A percentile compares a stretch with the other conserved stretches of the same genome.
Evolutionary conservation across 257 asterid species (phyloP).

Genomic region (Parsonsia alboflavescens): DNA sequence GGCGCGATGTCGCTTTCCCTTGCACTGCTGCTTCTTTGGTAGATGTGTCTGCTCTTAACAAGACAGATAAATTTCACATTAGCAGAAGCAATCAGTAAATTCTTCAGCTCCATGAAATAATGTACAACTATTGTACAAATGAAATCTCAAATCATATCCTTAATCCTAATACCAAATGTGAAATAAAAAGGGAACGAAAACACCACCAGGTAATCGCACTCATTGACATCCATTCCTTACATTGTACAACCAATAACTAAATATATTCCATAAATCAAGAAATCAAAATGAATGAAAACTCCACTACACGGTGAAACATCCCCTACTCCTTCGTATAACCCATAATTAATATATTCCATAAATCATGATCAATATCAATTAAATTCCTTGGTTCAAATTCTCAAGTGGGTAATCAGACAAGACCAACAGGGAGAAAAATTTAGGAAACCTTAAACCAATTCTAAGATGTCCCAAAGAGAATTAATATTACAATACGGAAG

Average conservation of each 20-base stretch:
- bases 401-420: background rate
- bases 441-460: background rate
- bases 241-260: background rate
- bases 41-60: slow-evolving; percentile 5
- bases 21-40: slow-evolving; percentile 14
- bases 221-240: background rate
- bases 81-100: background rate
- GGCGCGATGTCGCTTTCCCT: slow-evolving; percentile 15
- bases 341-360: too few relatives aligned
- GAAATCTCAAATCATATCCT: background rate
- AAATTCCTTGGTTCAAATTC: slow-evolving; percentile 3
- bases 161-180: background rate
- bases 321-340: too few relatives aligned
- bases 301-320: too few relatives aligned
- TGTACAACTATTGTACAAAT: background rate
- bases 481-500: background rate
- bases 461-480: background rate
- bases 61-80: background rate
- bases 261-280: too few relatives aligned
- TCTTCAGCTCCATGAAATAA: background rate
- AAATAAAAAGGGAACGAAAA: background rate
- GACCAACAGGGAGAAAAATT: background rate
- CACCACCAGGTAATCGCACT: background rate
- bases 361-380: too few relatives aligned
- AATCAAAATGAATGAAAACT: background rate